Conservation (phyloP, 352 stramenopile species). For the Phytophthora sansomeana region DNA sequence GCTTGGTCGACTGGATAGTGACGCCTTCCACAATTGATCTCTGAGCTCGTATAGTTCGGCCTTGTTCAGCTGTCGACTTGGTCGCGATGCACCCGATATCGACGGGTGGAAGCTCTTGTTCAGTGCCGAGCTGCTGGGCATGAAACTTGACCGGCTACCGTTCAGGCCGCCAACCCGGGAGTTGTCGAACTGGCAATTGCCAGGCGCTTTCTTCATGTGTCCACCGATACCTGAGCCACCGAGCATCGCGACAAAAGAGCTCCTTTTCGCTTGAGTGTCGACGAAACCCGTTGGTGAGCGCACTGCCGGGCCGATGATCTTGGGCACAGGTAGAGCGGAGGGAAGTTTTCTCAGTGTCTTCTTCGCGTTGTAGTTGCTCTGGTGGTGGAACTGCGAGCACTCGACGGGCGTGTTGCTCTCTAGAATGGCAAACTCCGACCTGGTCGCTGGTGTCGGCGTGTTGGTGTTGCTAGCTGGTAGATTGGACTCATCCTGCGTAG, state of each 20-base stretch:
- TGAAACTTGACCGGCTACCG: slow-evolving; percentile 35
- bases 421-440: slow-evolving; percentile 29
- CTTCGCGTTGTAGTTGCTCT: neutral
- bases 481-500: neutral
- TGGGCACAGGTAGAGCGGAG: slow-evolving; percentile 28
- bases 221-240: slow-evolving; percentile 15
- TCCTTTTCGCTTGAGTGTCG: slow-evolving; percentile 12
- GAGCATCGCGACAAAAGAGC: slow-evolving; percentile 30
- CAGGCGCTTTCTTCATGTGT: slow-evolving; percentile 2
- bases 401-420: slow-evolving; percentile 40
- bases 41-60: slow-evolving; percentile 51
- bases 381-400: slow-evolving; percentile 23
- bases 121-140: slow-evolving; percentile 32
- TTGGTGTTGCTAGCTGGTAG: slow-evolving; percentile 17
- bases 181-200: slow-evolving; percentile 13
- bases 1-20: slow-evolving; percentile 26
- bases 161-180: slow-evolving; percentile 8
- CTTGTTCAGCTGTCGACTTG: slow-evolving; percentile 34
- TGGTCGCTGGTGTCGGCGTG: slow-evolving; percentile 20
- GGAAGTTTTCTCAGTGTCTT: slow-evolving; percentile 2
- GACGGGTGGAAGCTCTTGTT: slow-evolving; percentile 22
- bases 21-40: slow-evolving; percentile 47
- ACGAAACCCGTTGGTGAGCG: neutral
- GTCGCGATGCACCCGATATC: slow-evolving; percentile 19
- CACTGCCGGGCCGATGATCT: slow-evolving; percentile 24